Percentiles rank a stretch among this genome's conserved stretches.
phyloP scores from a whole-genome alignment of 2,329 filamentous ascomycete genomes.

The Thelonectria rubi region DNA sequence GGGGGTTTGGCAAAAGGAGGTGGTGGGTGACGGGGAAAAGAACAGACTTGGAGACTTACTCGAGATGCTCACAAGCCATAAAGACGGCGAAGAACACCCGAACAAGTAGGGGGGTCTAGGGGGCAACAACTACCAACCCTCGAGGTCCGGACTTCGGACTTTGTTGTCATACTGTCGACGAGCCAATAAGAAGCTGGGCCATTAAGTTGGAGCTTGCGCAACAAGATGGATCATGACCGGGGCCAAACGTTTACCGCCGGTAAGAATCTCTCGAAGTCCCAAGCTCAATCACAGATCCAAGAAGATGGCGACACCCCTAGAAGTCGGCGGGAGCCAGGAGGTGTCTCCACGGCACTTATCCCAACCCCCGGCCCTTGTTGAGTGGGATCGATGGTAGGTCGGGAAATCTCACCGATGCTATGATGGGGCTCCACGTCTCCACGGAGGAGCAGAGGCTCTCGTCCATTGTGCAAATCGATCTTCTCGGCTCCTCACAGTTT shows the following conservation, averaged over 20 bases:
- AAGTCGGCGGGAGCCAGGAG: constrained; percentile 20
- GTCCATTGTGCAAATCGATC: constrained; percentile 6
- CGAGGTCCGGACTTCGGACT: background rate
- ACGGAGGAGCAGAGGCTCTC: constrained; percentile 26
- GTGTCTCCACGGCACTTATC: constrained; percentile 24
- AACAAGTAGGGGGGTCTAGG: constrained; percentile 30
- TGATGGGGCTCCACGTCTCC: constrained; percentile 36
- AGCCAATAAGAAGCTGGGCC: background rate
- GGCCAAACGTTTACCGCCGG: constrained; percentile 26
- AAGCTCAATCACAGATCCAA: constrained; percentile 22
- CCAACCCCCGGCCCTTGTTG: constrained; percentile 24
- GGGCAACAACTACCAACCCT: constrained; percentile 6
- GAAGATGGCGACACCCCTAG: constrained; percentile 38
- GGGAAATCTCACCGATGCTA: constrained; percentile 40
- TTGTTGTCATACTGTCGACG: too few species aligned
- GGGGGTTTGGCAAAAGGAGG: background rate
- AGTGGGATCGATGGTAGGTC: constrained; percentile 37
- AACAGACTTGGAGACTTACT: constrained; percentile 37
- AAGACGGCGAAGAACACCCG: constrained; percentile 24
- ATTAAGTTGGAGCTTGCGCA: constrained; percentile 12
- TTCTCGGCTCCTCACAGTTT: background rate
- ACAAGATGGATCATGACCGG: constrained; percentile 27
- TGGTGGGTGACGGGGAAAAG: constrained; percentile 33
- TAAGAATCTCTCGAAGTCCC: constrained; percentile 15
- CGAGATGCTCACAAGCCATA: constrained; percentile 28